These are phyloP conservation scores for Vigna trinervia DNA, from an alignment of 306 rosid species.

Conservation along the genomic window DNA sequence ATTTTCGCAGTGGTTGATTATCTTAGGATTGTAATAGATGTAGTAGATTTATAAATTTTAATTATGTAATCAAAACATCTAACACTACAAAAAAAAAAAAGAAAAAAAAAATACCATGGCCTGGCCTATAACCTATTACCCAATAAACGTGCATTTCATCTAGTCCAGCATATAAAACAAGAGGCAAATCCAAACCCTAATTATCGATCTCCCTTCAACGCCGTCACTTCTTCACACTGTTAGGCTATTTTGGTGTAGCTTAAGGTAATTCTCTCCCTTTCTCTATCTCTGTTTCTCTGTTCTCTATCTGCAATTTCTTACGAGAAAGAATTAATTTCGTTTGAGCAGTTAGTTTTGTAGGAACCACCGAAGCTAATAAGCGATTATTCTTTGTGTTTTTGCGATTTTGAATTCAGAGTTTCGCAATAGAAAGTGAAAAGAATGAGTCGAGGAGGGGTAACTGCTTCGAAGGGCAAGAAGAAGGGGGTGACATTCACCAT, in stretches of 20 bases:
- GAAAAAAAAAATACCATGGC: too few species aligned
- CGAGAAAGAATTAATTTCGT: not conserved
- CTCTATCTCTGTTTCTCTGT: not conserved
- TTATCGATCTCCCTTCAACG: not conserved
- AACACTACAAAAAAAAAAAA: too few species aligned
- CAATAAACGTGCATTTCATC: too few species aligned
- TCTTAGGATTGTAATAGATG: too few species aligned
- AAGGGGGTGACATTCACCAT: conserved; percentile 75
- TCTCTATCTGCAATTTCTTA: not conserved
- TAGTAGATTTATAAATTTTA: too few species aligned
- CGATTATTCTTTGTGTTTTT: not conserved
- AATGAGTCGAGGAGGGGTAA: conserved; percentile 81
- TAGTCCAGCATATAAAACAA: not conserved
- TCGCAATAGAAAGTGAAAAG: not conserved
- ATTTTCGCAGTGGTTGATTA: too few species aligned
- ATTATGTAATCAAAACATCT: too few species aligned
- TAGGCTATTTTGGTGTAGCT: not conserved
- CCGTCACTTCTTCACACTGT: conserved; percentile 6
- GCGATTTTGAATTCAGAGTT: conserved; percentile 9
- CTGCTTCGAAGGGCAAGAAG: conserved; percentile 84
- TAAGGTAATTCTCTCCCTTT: conserved; percentile 1
- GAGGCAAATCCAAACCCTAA: conserved; percentile 23
- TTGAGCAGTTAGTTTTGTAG: not conserved
- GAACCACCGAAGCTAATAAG: not conserved
- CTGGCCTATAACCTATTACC: too few species aligned